Evolutionary conservation across 2,329 filamentous ascomycete genomes (phyloP).

Genomic region (Exserohilum turcica): DNA sequence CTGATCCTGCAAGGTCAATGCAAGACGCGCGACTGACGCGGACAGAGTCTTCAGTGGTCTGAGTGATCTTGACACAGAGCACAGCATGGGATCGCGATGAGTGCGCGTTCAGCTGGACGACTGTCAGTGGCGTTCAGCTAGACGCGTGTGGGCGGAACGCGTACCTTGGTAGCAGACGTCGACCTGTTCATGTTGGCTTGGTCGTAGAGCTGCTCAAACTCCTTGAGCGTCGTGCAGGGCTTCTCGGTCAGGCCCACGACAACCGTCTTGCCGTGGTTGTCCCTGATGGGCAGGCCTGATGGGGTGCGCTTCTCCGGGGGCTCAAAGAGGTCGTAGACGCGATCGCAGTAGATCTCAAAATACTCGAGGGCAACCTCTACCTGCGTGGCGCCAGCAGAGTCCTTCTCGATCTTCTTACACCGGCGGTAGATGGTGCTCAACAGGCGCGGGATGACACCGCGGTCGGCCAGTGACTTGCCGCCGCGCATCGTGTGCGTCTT

Average conservation of each 20-base stretch:
- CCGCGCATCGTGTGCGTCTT: conserved; percentile 98
- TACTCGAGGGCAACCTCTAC: conserved; percentile 83
- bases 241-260: conserved; percentile 86
- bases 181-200: conserved; percentile 90
- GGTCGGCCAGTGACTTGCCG: conserved; percentile 80
- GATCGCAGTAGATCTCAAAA: conserved; percentile 97
- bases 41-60: conserved; percentile 71
- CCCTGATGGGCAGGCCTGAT: conserved; percentile 78
- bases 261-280: conserved; percentile 84
- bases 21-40: conserved; percentile 82
- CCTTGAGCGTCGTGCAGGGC: conserved; percentile 80
- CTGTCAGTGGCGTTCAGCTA: conserved; percentile 3
- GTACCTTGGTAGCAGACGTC: conserved; percentile 81
- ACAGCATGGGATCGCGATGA: conserved; percentile 91
- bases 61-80: conserved; percentile 83
- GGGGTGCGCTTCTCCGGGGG: conserved; percentile 83
- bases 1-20: conserved; percentile 93
- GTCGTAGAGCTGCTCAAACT: conserved; percentile 88
- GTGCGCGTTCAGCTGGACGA: conserved; percentile 74
- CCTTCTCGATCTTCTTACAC: conserved; percentile 83
- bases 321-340: conserved; percentile 89
- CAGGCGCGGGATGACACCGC: conserved; percentile 84
- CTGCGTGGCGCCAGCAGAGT: conserved; percentile 69
- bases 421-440: conserved; percentile 85
- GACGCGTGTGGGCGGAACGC: conserved; percentile 1